Percentiles rank a stretch among this genome's conserved stretches.
Conservation (phyloP, 192 early-diverging fungal species). For the Backusella psychrophila region DNA sequence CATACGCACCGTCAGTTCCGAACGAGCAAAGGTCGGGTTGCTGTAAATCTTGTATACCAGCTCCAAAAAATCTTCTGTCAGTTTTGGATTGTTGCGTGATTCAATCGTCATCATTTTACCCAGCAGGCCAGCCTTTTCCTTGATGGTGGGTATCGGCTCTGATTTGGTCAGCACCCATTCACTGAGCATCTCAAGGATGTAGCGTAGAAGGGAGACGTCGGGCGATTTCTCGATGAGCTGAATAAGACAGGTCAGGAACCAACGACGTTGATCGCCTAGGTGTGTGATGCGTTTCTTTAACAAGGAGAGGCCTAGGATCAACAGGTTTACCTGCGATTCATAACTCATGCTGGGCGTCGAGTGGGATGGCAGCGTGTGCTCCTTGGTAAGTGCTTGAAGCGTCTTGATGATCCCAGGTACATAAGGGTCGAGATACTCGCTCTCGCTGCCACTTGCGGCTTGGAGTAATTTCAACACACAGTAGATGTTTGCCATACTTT, state of each 20-base stretch:
- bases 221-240: slow-evolving; percentile 84
- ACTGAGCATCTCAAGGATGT: slow-evolving; percentile 79
- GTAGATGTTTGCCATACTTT: slow-evolving; percentile 60
- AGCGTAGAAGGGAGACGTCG: slow-evolving; percentile 65
- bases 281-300: slow-evolving; percentile 61
- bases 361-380: slow-evolving; percentile 60
- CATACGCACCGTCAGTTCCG: slow-evolving; percentile 89
- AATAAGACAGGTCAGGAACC: slow-evolving; percentile 77
- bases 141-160: slow-evolving; percentile 92
- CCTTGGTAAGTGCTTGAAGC: slow-evolving; percentile 81
- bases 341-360: slow-evolving; percentile 28
- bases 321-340: slow-evolving; percentile 49
- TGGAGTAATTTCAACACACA: slow-evolving; percentile 66
- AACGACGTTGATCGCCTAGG: slow-evolving; percentile 82
- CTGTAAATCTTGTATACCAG: slow-evolving; percentile 91
- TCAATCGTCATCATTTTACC: slow-evolving; percentile 90
- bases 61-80: slow-evolving; percentile 85
- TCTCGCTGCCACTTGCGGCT: slow-evolving; percentile 56
- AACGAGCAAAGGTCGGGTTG: slow-evolving; percentile 73
- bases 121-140: slow-evolving; percentile 92
- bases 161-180: slow-evolving; percentile 80
- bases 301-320: slow-evolving; percentile 51
- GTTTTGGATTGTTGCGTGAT: slow-evolving; percentile 57
- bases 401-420: slow-evolving; percentile 79
- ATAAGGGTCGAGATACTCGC: slow-evolving; percentile 66